Evolutionary conservation across 805 yeast genomes (phyloP), one percentile per base, ranked within the genome.

Genomic region (Wickerhamiella allomyrinae): DNA sequence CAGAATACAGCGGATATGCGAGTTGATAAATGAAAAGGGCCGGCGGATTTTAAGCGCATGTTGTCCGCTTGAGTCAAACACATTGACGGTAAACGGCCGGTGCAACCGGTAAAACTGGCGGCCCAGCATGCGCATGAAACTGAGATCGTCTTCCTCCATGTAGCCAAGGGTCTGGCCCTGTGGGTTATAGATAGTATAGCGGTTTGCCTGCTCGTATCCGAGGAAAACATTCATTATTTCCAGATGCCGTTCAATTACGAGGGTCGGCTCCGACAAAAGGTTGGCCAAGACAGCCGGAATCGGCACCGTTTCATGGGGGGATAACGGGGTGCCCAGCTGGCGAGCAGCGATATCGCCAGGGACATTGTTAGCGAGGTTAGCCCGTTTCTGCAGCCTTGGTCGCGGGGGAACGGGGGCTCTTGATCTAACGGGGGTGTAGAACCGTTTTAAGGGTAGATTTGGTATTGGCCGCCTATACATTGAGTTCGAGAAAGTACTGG

Each of bases 201-300:
- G 65, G 57, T 87, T 89, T 2, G 91, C 84, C 62, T 91, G 97
- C 58, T 89, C 97, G 53, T 82, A 84, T 1, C 96, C 96, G 37
- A 87, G 56, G 41, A 86, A 70, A 14, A 91, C 67, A 55, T 85
- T 87, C 85, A 85, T 78, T 65, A 79, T 70, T 62, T 91, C 97
- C 20, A 91, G 67, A 55, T 83, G 81, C 44, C 98, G 70, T 55
- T 89, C 95, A 37, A 91, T 74, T 1, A 89, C 85, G 17, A 89
- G 59, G 4, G 89, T 80, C 1, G 96, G 96, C 52, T 84, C 84
- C 34, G 70, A 70, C 33, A 89, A 61, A 5, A 87, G 63, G 34
- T 68, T 65, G 22, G 74, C 70, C 19, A 80, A 68, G 0, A 80
- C 77, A 5, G 20, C 23, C 27, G 37, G 37, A 20, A 34, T 34